phyloP scores from a whole-genome alignment of 2,329 filamentous ascomycete genomes.

The Colletotrichum echinochloae region DNA sequence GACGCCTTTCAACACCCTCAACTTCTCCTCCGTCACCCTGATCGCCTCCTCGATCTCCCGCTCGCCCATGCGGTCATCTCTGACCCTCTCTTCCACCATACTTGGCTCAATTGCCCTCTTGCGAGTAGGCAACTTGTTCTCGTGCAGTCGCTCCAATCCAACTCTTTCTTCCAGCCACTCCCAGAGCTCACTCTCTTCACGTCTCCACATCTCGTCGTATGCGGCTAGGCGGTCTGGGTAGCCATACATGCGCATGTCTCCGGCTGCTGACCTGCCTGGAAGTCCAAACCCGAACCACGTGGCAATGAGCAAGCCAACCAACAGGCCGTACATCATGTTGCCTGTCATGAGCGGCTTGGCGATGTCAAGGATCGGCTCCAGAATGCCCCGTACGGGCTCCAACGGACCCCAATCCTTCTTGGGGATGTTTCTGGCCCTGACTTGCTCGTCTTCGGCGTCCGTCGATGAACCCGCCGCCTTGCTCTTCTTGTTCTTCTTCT shows the following conservation, averaged over 20 bases:
- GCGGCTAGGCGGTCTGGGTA: constrained; percentile 78
- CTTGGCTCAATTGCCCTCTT: constrained; percentile 65
- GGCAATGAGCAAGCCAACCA: constrained; percentile 79
- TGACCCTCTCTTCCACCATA: constrained; percentile 69
- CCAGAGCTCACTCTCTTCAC: constrained; percentile 91
- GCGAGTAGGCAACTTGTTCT: constrained; percentile 53
- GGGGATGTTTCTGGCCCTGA: constrained; percentile 55
- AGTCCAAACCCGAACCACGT: constrained; percentile 78
- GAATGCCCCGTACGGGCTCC: constrained; percentile 78
- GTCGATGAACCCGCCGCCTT: constrained; percentile 59
- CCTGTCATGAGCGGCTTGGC: constrained; percentile 78
- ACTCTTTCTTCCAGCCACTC: constrained; percentile 92
- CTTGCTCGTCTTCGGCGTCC: constrained; percentile 54
- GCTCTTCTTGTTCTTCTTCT: constrained; percentile 71
- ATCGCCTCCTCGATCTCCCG: constrained; percentile 85
- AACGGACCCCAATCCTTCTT: constrained; percentile 79
- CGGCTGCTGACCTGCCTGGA: constrained; percentile 47
- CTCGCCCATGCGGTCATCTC: constrained; percentile 74
- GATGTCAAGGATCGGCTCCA: constrained; percentile 78
- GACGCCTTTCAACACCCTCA: constrained; percentile 80
- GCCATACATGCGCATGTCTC: constrained; percentile 54
- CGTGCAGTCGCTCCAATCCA: constrained; percentile 72
- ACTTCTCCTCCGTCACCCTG: constrained; percentile 84
- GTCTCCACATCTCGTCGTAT: constrained; percentile 93
- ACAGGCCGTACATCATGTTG: constrained; percentile 81